A percentile compares a stretch with the other conserved stretches of the same genome.
These are phyloP conservation scores for Gossypium schwendimanii DNA, from an alignment of 441 rosid species.

Conservation along the genomic window DNA sequence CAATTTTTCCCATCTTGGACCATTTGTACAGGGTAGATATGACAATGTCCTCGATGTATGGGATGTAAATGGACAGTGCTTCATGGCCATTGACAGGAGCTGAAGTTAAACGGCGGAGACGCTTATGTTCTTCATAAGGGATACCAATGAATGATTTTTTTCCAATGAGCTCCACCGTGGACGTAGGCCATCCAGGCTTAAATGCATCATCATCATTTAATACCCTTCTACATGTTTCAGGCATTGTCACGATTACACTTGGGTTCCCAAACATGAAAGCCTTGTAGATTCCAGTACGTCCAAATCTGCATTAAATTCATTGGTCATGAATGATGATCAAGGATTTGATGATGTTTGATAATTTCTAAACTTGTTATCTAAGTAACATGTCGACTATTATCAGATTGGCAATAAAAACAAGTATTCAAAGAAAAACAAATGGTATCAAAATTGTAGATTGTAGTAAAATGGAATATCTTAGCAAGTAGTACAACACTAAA, in stretches of 20 bases:
- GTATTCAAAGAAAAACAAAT: no score
- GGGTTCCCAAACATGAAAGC: slow-evolving; percentile 82
- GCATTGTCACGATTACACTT: slow-evolving; percentile 60
- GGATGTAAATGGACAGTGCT: slow-evolving; percentile 58
- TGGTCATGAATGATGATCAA: not conserved
- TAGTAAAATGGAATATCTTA: not conserved
- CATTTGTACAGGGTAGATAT: slow-evolving; percentile 48
- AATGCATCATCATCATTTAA: slow-evolving; percentile 64
- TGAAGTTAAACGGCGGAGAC: slow-evolving; percentile 65
- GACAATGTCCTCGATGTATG: slow-evolving; percentile 57
- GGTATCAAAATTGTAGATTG: not conserved
- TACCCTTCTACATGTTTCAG: slow-evolving; percentile 57
- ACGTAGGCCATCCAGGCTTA: slow-evolving; percentile 73
- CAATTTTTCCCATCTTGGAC: slow-evolving; percentile 57
- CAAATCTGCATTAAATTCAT: slow-evolving; percentile 38
- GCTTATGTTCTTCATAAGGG: slow-evolving; percentile 69
- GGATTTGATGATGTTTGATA: not conserved
- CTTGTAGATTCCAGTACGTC: slow-evolving; percentile 57
- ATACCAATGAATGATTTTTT: slow-evolving; percentile 69
- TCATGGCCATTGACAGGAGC: slow-evolving; percentile 79
- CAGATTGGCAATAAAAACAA: no score
- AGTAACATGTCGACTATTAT: no score
- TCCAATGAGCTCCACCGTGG: slow-evolving; percentile 62
- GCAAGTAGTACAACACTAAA: not conserved
- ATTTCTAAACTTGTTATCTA: not conserved